Evolutionary conservation across 805 yeast species (phyloP).

Genomic region (Geotrichum ghanense): DNA sequence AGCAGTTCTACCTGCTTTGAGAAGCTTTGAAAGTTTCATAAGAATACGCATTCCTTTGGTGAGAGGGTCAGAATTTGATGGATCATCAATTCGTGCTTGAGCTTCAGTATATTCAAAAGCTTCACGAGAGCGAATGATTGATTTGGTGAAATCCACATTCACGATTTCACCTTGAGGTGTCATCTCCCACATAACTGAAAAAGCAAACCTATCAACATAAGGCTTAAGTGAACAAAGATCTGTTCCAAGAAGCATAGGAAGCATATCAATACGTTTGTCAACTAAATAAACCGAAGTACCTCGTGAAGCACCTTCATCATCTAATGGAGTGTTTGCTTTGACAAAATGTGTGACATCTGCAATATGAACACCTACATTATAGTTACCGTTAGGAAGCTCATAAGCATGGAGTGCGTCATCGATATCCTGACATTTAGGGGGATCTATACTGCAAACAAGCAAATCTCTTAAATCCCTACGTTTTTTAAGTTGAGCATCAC

Average conservation of each 20-base stretch:
- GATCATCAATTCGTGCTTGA: constrained; percentile 81
- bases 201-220: constrained; percentile 90
- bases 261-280: constrained; percentile 97
- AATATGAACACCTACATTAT: constrained; percentile 96
- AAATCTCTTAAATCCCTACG: constrained; percentile 83
- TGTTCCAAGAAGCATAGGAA: constrained; percentile 90
- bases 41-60: constrained; percentile 84
- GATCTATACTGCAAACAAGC: constrained; percentile 90
- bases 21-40: constrained; percentile 64
- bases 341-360: constrained; percentile 98
- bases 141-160: constrained; percentile 67
- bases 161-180: constrained; percentile 80
- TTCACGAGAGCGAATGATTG: constrained; percentile 80
- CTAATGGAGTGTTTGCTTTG: constrained; percentile 82
- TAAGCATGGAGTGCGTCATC: constrained; percentile 95
- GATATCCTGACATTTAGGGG: constrained; percentile 96
- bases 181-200: constrained; percentile 92
- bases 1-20: constrained; percentile 76
- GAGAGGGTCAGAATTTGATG: constrained; percentile 61
- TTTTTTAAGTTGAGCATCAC: constrained; percentile 29
- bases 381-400: constrained; percentile 79
- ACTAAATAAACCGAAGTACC: constrained; percentile 96
- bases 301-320: constrained; percentile 91
- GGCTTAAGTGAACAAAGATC: constrained; percentile 92
- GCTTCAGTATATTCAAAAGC: constrained; percentile 95